Conservation (phyloP, 345 rosid species). For the Populus ilicifolia region DNA sequence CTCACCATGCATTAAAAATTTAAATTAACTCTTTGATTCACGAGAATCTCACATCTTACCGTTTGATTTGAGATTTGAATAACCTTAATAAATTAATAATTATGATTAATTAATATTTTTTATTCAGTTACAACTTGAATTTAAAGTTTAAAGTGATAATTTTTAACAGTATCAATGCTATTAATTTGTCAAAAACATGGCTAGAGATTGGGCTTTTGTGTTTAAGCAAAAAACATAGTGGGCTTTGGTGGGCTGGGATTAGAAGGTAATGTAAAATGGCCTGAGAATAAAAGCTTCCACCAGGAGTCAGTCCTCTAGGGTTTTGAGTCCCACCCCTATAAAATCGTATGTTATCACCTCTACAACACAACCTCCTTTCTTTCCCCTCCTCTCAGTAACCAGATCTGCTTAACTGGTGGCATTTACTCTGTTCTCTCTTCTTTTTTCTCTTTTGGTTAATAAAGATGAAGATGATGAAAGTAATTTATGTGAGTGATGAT, state of each 20-base stretch:
- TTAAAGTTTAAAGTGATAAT: no score
- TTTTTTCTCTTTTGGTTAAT: neutral
- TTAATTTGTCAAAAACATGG: no score
- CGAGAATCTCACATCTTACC: no score
- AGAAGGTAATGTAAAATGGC: neutral
- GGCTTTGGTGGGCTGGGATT: neutral
- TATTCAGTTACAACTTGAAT: no score
- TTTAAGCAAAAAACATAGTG: no score
- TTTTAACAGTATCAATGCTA: no score
- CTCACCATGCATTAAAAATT: no score
- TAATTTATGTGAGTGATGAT: slow-evolving; percentile 31
- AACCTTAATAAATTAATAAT: no score
- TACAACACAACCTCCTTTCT: neutral
- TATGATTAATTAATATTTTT: no score
- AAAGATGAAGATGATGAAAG: slow-evolving; percentile 34
- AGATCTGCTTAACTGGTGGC: neutral
- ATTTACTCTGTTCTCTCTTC: neutral
- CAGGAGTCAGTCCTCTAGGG: neutral
- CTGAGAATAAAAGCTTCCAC: neutral
- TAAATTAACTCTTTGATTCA: no score
- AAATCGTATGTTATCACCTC: neutral
- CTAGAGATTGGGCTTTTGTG: neutral
- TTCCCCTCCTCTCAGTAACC: neutral
- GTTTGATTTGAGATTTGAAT: no score
- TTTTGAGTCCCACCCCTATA: neutral